Evolutionary conservation across 2,329 filamentous ascomycete genomes (phyloP).

Genomic region (Dryadomyces quercus-mongolicae): DNA sequence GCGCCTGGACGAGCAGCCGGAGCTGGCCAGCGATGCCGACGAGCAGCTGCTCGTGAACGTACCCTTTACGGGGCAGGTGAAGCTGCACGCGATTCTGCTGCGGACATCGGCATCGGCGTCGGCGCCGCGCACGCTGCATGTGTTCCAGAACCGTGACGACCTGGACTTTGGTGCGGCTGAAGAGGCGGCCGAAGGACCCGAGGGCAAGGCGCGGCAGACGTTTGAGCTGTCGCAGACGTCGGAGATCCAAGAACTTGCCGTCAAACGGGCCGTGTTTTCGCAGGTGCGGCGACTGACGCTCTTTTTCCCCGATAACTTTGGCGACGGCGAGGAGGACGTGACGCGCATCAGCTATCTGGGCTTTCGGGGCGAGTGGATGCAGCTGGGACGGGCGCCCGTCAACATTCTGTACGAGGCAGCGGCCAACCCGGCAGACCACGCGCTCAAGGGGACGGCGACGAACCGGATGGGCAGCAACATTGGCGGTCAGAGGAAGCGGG

Average conservation of each 20-base stretch:
- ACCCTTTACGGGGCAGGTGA: slow-evolving; percentile 92
- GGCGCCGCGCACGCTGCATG: slow-evolving; percentile 71
- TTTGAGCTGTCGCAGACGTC: slow-evolving; percentile 66
- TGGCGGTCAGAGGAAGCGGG: slow-evolving; percentile 22
- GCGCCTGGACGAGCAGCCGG: slow-evolving; percentile 56
- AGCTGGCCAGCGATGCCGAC: slow-evolving; percentile 76
- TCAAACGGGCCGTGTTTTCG: slow-evolving; percentile 81
- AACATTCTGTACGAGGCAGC: slow-evolving; percentile 91
- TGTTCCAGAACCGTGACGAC: slow-evolving; percentile 79
- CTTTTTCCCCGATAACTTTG: slow-evolving; percentile 89
- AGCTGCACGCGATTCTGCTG: slow-evolving; percentile 79
- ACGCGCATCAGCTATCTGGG: slow-evolving; percentile 73
- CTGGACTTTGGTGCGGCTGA: slow-evolving; percentile 72
- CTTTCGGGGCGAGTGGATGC: slow-evolving; percentile 92
- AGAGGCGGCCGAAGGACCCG: slow-evolving; percentile 49
- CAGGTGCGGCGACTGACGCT: slow-evolving; percentile 71
- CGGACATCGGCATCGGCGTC: slow-evolving; percentile 60
- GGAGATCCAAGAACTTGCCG: slow-evolving; percentile 75
- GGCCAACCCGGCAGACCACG: slow-evolving; percentile 82
- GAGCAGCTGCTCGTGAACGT: slow-evolving; percentile 90
- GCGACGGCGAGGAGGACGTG: slow-evolving; percentile 65
- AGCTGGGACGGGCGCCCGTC: slow-evolving; percentile 66
- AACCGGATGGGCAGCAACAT: slow-evolving; percentile 45
- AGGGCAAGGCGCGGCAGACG: slow-evolving; percentile 36
- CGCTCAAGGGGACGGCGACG: slow-evolving; percentile 43